Conservation (phyloP, 2,329 filamentous ascomycete genomes). For the Curvularia spicifera region DNA sequence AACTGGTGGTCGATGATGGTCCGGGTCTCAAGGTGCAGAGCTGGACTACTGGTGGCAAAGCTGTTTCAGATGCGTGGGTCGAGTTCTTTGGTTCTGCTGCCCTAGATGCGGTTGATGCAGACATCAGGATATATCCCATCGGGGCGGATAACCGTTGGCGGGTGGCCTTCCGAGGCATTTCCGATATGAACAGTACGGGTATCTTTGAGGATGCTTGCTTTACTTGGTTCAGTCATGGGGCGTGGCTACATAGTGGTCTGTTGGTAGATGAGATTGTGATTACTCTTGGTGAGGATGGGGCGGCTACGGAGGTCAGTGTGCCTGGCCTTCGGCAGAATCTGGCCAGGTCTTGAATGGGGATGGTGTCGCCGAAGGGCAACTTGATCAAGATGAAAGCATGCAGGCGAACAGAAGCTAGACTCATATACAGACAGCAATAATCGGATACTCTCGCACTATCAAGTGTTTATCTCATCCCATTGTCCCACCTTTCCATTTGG, state of each 20-base stretch:
- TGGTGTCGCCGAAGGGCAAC: background rate
- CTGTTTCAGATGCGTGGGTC: background rate
- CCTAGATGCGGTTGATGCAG: background rate
- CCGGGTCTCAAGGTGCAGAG: background rate
- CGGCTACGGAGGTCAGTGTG: slow-evolving; percentile 1
- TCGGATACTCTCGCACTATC: background rate
- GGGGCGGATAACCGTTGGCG: background rate
- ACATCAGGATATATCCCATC: background rate
- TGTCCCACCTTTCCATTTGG: too few species aligned
- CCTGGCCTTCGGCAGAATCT: background rate
- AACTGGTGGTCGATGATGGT: background rate
- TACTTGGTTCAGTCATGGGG: slow-evolving; percentile 1
- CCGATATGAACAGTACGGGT: background rate
- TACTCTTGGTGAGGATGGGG: background rate
- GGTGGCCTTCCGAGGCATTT: slow-evolving; percentile 1
- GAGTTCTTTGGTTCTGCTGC: background rate
- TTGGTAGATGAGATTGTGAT: background rate
- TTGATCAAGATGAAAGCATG: background rate
- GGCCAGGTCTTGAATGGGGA: background rate
- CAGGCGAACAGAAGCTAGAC: background rate
- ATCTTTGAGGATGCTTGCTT: slow-evolving; percentile 1
- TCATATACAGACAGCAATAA: background rate
- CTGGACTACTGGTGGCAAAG: slow-evolving; percentile 1
- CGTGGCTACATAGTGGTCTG: background rate
- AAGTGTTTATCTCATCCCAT: background rate